These are phyloP conservation scores for Neurospora crassa DNA, from an alignment of 2,329 filamentous ascomycete genomes.

Conservation along the genomic window DNA sequence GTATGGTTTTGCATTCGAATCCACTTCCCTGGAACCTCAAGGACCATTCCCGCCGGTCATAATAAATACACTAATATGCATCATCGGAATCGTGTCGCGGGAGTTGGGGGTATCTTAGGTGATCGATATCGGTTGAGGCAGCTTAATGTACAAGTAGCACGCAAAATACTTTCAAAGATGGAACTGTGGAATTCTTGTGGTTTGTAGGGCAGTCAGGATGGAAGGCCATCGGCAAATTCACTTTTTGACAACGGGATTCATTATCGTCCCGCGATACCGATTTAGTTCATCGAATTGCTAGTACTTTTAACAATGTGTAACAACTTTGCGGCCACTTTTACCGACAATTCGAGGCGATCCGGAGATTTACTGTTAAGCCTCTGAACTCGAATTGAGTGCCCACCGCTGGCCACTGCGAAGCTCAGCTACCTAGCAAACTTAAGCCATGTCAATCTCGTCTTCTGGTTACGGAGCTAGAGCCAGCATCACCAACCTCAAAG, in stretches of 20 bases:
- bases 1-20: too few relatives aligned
- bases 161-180: background rate
- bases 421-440: background rate
- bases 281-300: background rate
- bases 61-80: too few relatives aligned
- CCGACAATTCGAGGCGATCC: background rate
- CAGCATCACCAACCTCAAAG: background rate
- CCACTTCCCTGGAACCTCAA: too few relatives aligned
- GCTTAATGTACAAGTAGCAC: background rate
- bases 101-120: too few relatives aligned
- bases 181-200: background rate
- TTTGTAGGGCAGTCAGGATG: background rate
- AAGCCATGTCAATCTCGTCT: background rate
- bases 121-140: too few relatives aligned
- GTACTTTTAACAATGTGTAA: background rate
- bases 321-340: background rate
- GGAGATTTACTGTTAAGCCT: background rate
- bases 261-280: background rate
- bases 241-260: background rate
- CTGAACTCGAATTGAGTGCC: background rate
- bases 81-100: too few relatives aligned
- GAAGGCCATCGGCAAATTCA: background rate
- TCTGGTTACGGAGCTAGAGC: background rate
- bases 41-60: too few relatives aligned
- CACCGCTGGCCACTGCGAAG: background rate